Evolutionary conservation across 1,139 yeast species (phyloP).

Genomic region (Taphrina deformans): DNA sequence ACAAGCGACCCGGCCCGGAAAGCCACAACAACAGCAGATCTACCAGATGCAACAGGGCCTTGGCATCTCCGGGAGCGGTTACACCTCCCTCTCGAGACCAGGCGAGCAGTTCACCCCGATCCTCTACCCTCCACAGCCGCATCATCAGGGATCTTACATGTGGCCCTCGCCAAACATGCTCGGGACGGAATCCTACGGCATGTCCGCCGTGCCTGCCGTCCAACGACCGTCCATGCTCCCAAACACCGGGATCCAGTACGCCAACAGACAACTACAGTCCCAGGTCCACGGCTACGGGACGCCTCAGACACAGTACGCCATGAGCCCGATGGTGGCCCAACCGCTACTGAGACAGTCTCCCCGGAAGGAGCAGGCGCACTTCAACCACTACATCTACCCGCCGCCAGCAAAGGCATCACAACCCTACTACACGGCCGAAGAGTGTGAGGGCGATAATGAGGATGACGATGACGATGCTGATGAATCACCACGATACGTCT

Average conservation of each 20-base stretch:
- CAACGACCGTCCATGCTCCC: constrained; percentile 1
- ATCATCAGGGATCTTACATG: neutral
- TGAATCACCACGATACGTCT: neutral
- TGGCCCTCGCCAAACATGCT: constrained; percentile 30
- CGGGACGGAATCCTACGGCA: constrained; percentile 13
- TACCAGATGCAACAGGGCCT: constrained; percentile 23
- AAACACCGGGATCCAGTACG: constrained; percentile 7
- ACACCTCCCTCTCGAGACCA: constrained; percentile 21
- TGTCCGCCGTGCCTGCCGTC: neutral
- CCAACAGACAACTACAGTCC: constrained; percentile 12
- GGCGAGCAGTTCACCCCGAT: constrained; percentile 25
- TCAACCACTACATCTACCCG: constrained; percentile 28
- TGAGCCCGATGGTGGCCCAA: neutral
- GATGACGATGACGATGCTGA: neutral
- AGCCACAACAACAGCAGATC: constrained; percentile 4
- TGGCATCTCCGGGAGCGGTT: constrained; percentile 31
- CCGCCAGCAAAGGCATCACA: neutral
- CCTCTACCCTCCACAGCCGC: constrained; percentile 25
- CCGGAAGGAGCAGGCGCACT: constrained; percentile 19
- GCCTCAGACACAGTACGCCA: neutral
- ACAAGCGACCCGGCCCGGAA: neutral
- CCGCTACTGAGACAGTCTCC: constrained; percentile 9
- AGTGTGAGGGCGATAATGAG: neutral
- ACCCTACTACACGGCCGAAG: neutral
- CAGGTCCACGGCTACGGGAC: constrained; percentile 8